These are phyloP conservation scores for Myriosclerotinia curreyana DNA, from an alignment of 2,329 filamentous ascomycete species.

Conservation along the genomic window DNA sequence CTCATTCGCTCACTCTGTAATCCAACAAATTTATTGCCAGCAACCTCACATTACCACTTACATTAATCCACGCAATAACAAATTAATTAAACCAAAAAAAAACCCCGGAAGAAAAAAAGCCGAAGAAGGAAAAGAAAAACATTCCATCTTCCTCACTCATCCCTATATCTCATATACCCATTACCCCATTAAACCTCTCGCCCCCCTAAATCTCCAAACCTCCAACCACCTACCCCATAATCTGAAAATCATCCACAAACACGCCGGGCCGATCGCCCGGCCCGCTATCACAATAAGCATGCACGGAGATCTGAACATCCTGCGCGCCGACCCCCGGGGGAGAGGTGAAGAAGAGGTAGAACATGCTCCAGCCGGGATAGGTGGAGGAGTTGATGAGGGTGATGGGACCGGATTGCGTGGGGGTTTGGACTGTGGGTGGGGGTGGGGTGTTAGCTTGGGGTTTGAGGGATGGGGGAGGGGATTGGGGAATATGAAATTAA, in stretches of 20 bases:
- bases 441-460: too few species aligned
- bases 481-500: too few species aligned
- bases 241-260: slow-evolving; percentile 4
- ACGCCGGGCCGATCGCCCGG: background rate
- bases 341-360: slow-evolving; percentile 11
- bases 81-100: background rate
- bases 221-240: background rate
- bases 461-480: too few species aligned
- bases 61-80: background rate
- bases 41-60: background rate
- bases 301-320: background rate
- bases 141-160: too few species aligned
- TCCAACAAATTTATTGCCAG: too few species aligned
- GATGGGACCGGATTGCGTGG: background rate
- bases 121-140: too few species aligned
- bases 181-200: too few species aligned
- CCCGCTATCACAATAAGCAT: slow-evolving; percentile 4
- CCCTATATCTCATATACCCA: too few species aligned
- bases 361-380: slow-evolving; percentile 11
- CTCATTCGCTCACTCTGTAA: background rate
- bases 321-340: background rate
- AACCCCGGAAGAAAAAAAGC: background rate
- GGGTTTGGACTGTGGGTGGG: background rate
- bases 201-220: background rate
- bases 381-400: slow-evolving; percentile 7